Evolutionary conservation across 1,284 basidiomycete species (phyloP), one percentile per base, ranked within the genome.

Genomic region (Cryptococcus floricola): DNA sequence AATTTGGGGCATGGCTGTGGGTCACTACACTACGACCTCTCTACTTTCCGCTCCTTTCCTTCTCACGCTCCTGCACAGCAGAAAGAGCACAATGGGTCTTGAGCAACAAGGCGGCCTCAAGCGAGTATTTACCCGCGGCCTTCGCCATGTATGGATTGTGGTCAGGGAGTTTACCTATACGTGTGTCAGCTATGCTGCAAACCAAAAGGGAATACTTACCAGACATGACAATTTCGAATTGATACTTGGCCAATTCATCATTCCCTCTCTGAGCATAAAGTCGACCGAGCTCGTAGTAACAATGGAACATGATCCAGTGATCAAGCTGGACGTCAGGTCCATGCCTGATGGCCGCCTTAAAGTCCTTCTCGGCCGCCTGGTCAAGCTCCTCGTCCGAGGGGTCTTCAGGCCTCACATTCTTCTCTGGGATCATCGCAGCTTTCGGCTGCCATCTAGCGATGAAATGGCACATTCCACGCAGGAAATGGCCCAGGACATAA

Each of bases 201-300:
- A 18, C n/a, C 19, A 42, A 41, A 19, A 31, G 18, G 19, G 48
- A 28, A 43, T 23, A 16, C n/a, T 52, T 83, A 59, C 85, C 85
- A 16, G 81, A 80, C 61, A 84, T 78, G 50, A 92, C 84, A 28
- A 88, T 79, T 56, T 89, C 84, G 67, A 89, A 86, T 66, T 91
- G 83, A 25, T 74, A 68, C 59, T 78, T 80, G 1, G 88, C 88
- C 19, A 79, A 80, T 0, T 79, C 78, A 14, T 78, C 75, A 52
- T 86, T 79, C 0, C 84, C 84, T 60, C 83, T 81, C 57, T 84
- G 82, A 5, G 84, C 83, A 48, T 86, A 80, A 31, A 92, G 78
- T 7, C 87, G 79, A 0, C 88, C 91, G 4, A 88, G 80, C 74
- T 93, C 90, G 71, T 87, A 91, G 73, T 93, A 89, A 19, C 87